Base-by-base conservation (phyloP, 2,329 filamentous ascomycete genomes). In the Blastomyces parvus region DNA sequence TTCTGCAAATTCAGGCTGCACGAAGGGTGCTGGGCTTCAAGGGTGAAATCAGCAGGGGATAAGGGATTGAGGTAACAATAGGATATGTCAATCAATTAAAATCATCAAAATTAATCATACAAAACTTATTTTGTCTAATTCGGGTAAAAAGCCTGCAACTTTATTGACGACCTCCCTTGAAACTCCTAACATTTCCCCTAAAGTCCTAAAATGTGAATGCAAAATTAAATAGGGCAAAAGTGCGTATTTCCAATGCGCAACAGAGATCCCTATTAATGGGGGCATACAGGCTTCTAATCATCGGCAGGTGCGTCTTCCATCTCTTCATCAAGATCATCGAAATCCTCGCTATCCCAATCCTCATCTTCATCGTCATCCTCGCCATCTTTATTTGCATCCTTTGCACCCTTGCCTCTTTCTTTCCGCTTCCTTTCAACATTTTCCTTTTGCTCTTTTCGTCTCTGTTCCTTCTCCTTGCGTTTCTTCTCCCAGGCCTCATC, bases 381-480 rank as follows among this genome's bases (percentile, higher is more conserved):
- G 7, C 76, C 75, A 2, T 76, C 77, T 46, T 78, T 74, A 63
- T 81, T 72, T 65, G 76, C 78, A 44, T 74, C 71, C 63, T 76
- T 73, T 52, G 73, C 77, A 30, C 77, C 78, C 67, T 78, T 79
- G n/a, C 75, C 82, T 67, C 81, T 84, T 62, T 84, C 82, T 72
- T 87, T 85, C 75, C 83, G 85, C 80, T 97, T 97, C 77, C 83
- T 88, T 77, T 96, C 91, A 1, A 99, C 85, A 69, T 97, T 97
- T 68, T 89, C 91, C 74, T 85, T 91, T 74, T 99, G 94, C 70
- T 90, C 83, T 73, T 87, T 87, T 78, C 86, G 88, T 67, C 94
- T 82, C 63, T 85, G 85, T 63, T 92, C 92, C 80, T 95, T 97
- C 74, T 94, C 89, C 70, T 86, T 85, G 63, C 84, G 83, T 70